Base-by-base conservation (phyloP, 2,329 filamentous ascomycete species). In the Botrytis cinerea region DNA sequence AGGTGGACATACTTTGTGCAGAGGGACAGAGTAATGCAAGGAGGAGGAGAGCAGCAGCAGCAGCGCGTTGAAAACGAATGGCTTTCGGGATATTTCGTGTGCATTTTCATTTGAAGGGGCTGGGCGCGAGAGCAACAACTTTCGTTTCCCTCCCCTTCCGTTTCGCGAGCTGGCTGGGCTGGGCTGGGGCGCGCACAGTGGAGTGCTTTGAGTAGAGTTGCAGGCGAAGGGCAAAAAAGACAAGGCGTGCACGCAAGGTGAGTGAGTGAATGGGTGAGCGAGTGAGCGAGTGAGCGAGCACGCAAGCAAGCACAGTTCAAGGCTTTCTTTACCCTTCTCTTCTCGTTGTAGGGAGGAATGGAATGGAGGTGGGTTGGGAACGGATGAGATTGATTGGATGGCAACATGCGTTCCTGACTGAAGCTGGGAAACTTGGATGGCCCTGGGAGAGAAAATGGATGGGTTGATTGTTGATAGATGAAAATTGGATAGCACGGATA, bases 91-190 rank as follows among this genome's bases (percentile, higher is more conserved):
- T 28, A 28, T 32, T 57, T 57, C 51, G 51, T 57, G 51, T 54
- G 51, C n/a, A 57, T 54, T 40, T 40, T 61, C 68, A 43, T 63
- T 12, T 57, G 48, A 54, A 54, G 48, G 48, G 48, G 48, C 48
- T 54, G 48, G 48, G 48, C 48, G 48, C n/a, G 48, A 54, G 48
- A 5, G 20, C 38, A 38, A 38, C 38, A n/a, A n/a, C 5, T 54
- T 54, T n/a, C 10, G 48, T 54, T n/a, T 54, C n/a, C 25, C 48
- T 40, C 28, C 28, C 28, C 28, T 28, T n/a, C 9, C 46, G 28
- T 32, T 43, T 60, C 54, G 67, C 66, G 12, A 43, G 54, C 22
- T 40, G 59, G 59, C 69, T 71, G 59, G 69, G 57, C 54, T 54
- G 48, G 48, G 25, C 64, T 70, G 40, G 38, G 40, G 48, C 32